Conservation (phyloP, 148 eudicot species). For the Camellia sinensis region DNA sequence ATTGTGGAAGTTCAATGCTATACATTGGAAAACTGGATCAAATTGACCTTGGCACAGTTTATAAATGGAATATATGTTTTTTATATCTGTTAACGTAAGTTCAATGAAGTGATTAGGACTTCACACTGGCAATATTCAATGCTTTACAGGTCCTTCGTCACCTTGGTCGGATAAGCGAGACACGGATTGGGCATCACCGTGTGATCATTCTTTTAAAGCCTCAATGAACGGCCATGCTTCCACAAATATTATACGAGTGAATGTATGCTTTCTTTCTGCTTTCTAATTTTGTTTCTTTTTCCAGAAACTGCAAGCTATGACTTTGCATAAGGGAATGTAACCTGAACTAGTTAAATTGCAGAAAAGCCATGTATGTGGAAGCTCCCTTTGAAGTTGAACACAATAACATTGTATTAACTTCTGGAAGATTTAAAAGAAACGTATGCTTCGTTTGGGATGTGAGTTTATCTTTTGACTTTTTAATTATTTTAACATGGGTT, state of each 20-base stretch:
- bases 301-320: background rate
- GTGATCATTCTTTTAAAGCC: constrained; percentile 73
- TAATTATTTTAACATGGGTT: no score
- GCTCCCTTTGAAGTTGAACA: background rate
- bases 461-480: no score
- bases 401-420: background rate
- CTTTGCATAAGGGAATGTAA: background rate
- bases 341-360: background rate
- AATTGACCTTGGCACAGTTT: background rate
- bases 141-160: constrained; percentile 77
- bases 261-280: background rate
- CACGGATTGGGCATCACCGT: constrained; percentile 76
- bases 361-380: background rate
- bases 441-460: background rate
- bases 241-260: background rate
- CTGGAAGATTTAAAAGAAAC: background rate
- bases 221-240: constrained; percentile 24
- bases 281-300: background rate
- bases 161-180: constrained; percentile 83
- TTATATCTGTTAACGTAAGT: background rate
- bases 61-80: background rate
- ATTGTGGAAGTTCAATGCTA: background rate
- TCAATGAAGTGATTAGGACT: background rate
- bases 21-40: background rate
- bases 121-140: background rate